These are phyloP conservation scores for Saururus chinensis DNA, from an alignment of 164 flowering plant genomes.

Conservation along the genomic window DNA sequence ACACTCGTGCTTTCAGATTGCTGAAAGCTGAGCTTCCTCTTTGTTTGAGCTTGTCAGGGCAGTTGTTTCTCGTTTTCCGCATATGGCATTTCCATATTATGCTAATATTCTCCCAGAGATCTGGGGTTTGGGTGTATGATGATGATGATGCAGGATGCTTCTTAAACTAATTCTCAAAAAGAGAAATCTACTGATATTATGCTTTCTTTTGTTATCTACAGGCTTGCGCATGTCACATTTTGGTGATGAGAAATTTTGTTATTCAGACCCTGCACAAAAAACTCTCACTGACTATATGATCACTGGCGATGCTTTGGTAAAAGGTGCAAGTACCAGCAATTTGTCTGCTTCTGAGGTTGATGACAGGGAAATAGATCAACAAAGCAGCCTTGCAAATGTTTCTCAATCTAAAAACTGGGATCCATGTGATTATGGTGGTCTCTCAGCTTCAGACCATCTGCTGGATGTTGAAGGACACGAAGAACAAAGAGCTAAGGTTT, in stretches of 20 bases:
- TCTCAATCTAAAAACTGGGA: not conserved
- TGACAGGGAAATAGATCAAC: conserved; percentile 17
- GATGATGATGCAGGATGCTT: no score
- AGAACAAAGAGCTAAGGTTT: not conserved
- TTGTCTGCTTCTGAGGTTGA: conserved; percentile 16
- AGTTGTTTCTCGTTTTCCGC: no score
- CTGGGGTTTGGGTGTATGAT: no score
- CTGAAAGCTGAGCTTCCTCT: no score
- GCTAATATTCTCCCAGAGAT: no score
- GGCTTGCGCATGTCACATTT: conserved; percentile 93
- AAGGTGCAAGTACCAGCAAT: conserved; percentile 9
- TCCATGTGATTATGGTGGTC: conserved; percentile 17
- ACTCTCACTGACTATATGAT: conserved; percentile 44
- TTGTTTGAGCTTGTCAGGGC: no score
- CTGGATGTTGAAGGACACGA: conserved; percentile 14
- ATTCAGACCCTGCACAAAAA: conserved; percentile 55
- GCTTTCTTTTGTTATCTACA: conserved; percentile 12
- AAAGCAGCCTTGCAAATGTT: conserved; percentile 3
- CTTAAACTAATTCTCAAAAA: no score
- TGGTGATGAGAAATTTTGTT: conserved; percentile 40
- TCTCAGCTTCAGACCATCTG: conserved; percentile 8
- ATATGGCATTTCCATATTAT: no score
- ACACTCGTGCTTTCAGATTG: no score
- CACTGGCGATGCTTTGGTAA: conserved; percentile 28
- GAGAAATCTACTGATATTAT: not conserved